phyloP scores from a whole-genome alignment of 2,329 filamentous ascomycete genomes.

The Stachybotrys chartarum region DNA sequence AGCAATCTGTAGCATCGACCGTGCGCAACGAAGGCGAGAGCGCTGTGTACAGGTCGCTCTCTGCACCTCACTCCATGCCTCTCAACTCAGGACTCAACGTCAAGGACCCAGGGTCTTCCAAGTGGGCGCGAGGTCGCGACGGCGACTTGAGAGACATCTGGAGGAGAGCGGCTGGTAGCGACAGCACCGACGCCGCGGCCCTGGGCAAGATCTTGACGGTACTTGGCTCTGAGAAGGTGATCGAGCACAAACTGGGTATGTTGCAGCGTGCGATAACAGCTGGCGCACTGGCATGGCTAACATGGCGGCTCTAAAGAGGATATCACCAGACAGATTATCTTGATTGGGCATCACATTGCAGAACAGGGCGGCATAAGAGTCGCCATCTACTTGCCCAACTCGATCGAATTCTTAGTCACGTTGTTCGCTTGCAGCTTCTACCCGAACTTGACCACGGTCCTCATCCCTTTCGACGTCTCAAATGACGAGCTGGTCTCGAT shows the following conservation, averaged over 20 bases:
- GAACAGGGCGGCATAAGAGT: conserved; percentile 68
- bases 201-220: conserved; percentile 73
- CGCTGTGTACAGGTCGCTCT: conserved; percentile 75
- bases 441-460: conserved; percentile 66
- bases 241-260: conserved; percentile 62
- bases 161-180: conserved; percentile 60
- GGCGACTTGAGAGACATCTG: conserved; percentile 91
- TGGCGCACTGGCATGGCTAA: background rate
- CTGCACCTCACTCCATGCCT: conserved; percentile 78
- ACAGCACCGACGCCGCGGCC: conserved; percentile 56
- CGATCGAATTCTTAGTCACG: conserved; percentile 73
- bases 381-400: conserved; percentile 89
- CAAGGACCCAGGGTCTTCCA: conserved; percentile 69
- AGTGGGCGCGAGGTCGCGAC: conserved; percentile 76
- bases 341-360: conserved; percentile 71
- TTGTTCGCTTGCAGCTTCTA: conserved; percentile 90
- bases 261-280: background rate
- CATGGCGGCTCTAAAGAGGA: conserved; percentile 39
- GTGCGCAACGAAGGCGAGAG: conserved; percentile 82
- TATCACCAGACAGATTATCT: conserved; percentile 77
- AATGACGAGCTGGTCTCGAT: conserved; percentile 63
- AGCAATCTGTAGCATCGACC: conserved; percentile 71
- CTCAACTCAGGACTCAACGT: conserved; percentile 73
- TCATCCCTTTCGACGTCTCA: conserved; percentile 76
- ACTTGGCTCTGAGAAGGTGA: conserved; percentile 64